A percentile compares a stretch with the other conserved stretches of the same genome.
Evolutionary conservation across 108 stramenopile species (phyloP).

Genomic region (Cyclostephanos invisitatus): DNA sequence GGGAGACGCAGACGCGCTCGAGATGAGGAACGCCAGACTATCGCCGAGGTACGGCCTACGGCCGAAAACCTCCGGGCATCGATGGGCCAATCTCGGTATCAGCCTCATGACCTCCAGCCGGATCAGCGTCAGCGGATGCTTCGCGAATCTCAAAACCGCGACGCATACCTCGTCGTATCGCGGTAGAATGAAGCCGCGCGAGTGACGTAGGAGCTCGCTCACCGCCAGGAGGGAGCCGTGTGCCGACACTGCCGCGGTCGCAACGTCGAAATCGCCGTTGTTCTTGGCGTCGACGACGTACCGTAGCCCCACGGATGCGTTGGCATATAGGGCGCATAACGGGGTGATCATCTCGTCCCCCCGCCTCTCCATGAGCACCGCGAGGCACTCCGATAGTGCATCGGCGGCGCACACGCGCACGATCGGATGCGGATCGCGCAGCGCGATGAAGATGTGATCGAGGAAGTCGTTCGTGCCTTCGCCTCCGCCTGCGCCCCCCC

Average conservation of each 20-base stretch:
- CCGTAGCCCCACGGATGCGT: slow-evolving; percentile 71
- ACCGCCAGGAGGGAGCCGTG: slow-evolving; percentile 92
- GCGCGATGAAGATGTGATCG: slow-evolving; percentile 79
- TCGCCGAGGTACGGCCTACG: slow-evolving; percentile 69
- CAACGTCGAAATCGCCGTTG: not conserved
- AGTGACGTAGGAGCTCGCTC: slow-evolving; percentile 80
- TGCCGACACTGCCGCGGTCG: slow-evolving; percentile 44
- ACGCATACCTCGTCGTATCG: slow-evolving; percentile 90
- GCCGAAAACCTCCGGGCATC: slow-evolving; percentile 84
- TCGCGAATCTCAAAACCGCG: slow-evolving; percentile 75
- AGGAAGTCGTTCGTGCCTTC: slow-evolving; percentile 86
- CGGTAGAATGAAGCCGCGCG: slow-evolving; percentile 92
- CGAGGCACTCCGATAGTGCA: slow-evolving; percentile 83
- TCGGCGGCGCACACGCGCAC: slow-evolving; percentile 92
- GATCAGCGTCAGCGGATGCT: slow-evolving; percentile 73
- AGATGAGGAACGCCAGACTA: slow-evolving; percentile 77
- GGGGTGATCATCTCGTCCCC: slow-evolving; percentile 60
- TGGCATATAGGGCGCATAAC: slow-evolving; percentile 72
- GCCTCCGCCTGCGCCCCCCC: too few species aligned
- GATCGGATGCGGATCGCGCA: slow-evolving; percentile 84
- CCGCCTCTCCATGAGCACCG: slow-evolving; percentile 76
- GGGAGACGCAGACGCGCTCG: slow-evolving; percentile 47
- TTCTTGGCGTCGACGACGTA: slow-evolving; percentile 5
- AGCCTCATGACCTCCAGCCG: slow-evolving; percentile 85
- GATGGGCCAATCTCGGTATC: slow-evolving; percentile 86